Percentiles rank a stretch among this genome's conserved stretches.
These are phyloP conservation scores for Taphrina wiesneri DNA, from an alignment of 1,139 yeast species.

Conservation along the genomic window DNA sequence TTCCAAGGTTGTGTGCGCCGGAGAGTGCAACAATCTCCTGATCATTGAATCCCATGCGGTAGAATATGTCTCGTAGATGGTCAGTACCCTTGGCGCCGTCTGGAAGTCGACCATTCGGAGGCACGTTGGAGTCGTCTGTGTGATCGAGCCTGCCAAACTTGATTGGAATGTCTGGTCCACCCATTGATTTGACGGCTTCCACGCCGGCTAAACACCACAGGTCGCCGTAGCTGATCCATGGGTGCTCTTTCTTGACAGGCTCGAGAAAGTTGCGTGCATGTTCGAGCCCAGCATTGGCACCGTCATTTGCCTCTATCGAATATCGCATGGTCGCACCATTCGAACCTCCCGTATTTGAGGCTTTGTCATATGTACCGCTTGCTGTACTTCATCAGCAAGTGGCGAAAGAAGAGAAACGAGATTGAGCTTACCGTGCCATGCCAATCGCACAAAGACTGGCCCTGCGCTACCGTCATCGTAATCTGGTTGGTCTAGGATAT, in stretches of 20 bases:
- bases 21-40: constrained; percentile 81
- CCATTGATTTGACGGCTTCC: constrained; percentile 77
- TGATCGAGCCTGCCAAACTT: constrained; percentile 53
- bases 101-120: constrained; percentile 64
- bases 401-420: not conserved
- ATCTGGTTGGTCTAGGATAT: constrained; percentile 68
- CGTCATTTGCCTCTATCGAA: constrained; percentile 35
- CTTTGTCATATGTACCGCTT: constrained; percentile 63
- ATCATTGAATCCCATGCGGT: constrained; percentile 75
- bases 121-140: constrained; percentile 54
- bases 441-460: constrained; percentile 64
- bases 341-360: constrained; percentile 70
- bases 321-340: constrained; percentile 77
- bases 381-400: constrained; percentile 17
- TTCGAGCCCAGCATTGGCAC: constrained; percentile 68
- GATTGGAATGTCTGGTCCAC: constrained; percentile 83
- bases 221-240: constrained; percentile 85
- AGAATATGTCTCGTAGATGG: constrained; percentile 68
- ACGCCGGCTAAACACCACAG: constrained; percentile 88
- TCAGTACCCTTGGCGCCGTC: constrained; percentile 71
- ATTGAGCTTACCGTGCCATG: constrained; percentile 62
- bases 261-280: constrained; percentile 65
- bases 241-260: constrained; percentile 61
- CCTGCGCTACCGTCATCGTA: constrained; percentile 75
- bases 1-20: constrained; percentile 66